Evolutionary conservation across 306 rosid species (phyloP).

Genomic region (Lablab purpureus): DNA sequence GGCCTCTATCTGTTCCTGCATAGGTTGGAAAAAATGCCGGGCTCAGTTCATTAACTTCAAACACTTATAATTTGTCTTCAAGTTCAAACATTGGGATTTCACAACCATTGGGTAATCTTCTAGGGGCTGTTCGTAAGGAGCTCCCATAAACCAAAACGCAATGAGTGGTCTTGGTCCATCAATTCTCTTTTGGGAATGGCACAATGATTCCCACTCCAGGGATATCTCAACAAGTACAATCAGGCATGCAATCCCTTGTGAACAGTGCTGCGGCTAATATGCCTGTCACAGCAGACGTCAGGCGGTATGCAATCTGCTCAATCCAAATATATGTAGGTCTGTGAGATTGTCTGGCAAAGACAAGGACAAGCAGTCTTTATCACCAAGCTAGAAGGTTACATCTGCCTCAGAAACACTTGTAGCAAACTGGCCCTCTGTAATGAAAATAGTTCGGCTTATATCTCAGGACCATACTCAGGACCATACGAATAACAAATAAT

Average conservation of each 20-base stretch:
- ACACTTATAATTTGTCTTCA: slow-evolving; percentile 72
- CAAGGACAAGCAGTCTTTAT: no score
- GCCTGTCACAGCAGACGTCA: slow-evolving; percentile 77
- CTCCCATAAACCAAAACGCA: slow-evolving; percentile 81
- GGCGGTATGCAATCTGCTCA: slow-evolving; percentile 72
- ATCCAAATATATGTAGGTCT: slow-evolving; percentile 90
- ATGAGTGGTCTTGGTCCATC: slow-evolving; percentile 78
- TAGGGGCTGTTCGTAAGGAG: slow-evolving; percentile 79
- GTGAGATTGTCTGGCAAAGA: slow-evolving; percentile 58
- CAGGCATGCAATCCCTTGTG: slow-evolving; percentile 74
- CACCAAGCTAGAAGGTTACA: no score
- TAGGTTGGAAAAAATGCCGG: slow-evolving; percentile 81
- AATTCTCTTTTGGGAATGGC: slow-evolving; percentile 81
- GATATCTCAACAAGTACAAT: slow-evolving; percentile 84
- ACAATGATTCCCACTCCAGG: slow-evolving; percentile 98
- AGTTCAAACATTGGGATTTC: slow-evolving; percentile 80
- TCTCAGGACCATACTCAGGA: slow-evolving; percentile 98
- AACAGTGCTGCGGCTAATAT: slow-evolving; percentile 71
- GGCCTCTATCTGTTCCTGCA: slow-evolving; percentile 60
- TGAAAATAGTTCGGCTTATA: slow-evolving; percentile 93
- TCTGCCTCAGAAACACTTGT: slow-evolving; percentile 56
- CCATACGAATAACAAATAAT: slow-evolving; percentile 98
- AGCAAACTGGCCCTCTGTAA: slow-evolving; percentile 89
- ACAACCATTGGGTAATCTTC: slow-evolving; percentile 80
- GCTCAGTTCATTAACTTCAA: slow-evolving; percentile 69